Evolutionary conservation across 2,329 filamentous ascomycete species (phyloP).

Genomic region (Neobulgaria alba): DNA sequence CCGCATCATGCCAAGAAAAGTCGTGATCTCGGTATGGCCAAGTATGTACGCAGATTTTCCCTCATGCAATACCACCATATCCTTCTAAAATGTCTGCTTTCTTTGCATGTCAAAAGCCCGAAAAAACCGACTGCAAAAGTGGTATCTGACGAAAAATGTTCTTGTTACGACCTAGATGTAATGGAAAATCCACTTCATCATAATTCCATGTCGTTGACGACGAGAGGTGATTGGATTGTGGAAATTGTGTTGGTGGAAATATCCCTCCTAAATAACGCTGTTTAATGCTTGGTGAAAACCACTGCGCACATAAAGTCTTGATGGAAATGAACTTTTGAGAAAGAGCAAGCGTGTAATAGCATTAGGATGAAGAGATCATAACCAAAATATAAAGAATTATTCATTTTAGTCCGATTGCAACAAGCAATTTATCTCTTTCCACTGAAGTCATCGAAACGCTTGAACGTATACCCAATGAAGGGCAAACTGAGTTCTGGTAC

Average conservation of each 20-base stretch:
- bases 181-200: no score
- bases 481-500: constrained; percentile 92
- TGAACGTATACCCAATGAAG: constrained; percentile 96
- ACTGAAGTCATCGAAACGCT: constrained; percentile 67
- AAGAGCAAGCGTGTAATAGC: not conserved
- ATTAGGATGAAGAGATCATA: not conserved
- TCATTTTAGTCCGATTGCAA: not conserved
- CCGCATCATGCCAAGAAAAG: constrained; percentile 8
- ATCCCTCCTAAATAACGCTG: not conserved
- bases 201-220: not conserved
- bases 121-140: constrained; percentile 16
- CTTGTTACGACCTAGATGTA: no score
- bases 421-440: constrained; percentile 1
- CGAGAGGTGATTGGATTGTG: not conserved
- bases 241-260: no score
- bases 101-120: constrained; percentile 8
- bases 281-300: not conserved
- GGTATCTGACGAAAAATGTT: constrained; percentile 18
- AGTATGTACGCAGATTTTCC: constrained; percentile 11
- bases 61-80: constrained; percentile 6
- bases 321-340: not conserved
- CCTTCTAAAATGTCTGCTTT: constrained; percentile 3
- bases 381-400: not conserved
- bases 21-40: constrained; percentile 7
- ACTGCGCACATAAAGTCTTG: not conserved